Percentiles rank a stretch among this genome's conserved stretches.
Evolutionary conservation across 345 rosid genomes (phyloP).

Genomic region (Geranium rotundifolium): DNA sequence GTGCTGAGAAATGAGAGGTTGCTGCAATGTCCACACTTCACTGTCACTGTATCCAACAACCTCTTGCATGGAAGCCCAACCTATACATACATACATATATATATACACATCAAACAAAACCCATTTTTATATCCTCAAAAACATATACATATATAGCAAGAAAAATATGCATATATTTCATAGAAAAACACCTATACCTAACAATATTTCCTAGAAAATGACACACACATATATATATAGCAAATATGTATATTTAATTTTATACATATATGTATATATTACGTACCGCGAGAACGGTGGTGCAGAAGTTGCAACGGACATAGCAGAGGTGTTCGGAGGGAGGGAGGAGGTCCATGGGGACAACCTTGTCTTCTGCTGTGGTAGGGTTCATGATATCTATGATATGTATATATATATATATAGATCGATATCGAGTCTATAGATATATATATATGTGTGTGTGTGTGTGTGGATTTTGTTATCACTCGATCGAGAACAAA

Average conservation of each 20-base stretch:
- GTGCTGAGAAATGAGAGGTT: constrained; percentile 87
- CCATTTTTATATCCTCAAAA: too few species aligned
- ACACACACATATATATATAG: not conserved
- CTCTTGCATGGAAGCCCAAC: constrained; percentile 91
- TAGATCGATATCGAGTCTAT: too few species aligned
- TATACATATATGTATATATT: too few species aligned
- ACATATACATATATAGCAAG: too few species aligned
- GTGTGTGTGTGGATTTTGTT: too few species aligned
- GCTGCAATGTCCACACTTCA: constrained; percentile 95
- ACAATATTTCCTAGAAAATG: too few species aligned
- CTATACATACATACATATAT: constrained; percentile 21
- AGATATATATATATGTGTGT: too few species aligned
- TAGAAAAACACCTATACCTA: too few species aligned
- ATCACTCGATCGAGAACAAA: too few species aligned
- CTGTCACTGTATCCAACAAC: constrained; percentile 84
- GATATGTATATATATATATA: constrained; percentile 6
- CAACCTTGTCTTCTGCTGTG: constrained; percentile 38
- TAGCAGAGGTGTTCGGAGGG: constrained; percentile 86
- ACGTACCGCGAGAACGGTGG: constrained; percentile 92
- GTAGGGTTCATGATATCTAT: constrained; percentile 33
- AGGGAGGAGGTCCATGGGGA: constrained; percentile 44
- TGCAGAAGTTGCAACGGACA: constrained; percentile 96
- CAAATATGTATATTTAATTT: not conserved
- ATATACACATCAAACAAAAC: not conserved
- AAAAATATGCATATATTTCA: too few species aligned